Percentiles rank a stretch among this genome's conserved stretches.
Conservation (phyloP, 169 alveolate species). For the Plasmodium knowlesi region DNA sequence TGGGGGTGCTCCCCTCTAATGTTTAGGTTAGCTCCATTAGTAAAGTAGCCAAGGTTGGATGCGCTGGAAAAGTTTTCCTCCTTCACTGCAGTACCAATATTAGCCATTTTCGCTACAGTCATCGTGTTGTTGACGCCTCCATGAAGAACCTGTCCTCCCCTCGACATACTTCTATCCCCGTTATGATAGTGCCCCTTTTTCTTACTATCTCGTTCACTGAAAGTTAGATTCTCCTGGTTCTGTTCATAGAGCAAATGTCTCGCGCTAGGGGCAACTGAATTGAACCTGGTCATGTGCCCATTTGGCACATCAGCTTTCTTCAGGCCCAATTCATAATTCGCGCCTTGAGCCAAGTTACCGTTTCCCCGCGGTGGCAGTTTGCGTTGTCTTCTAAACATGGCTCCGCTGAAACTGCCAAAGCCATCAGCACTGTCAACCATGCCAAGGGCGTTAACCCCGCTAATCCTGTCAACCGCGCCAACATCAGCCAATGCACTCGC, state of each 20-base stretch:
- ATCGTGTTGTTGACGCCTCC: not conserved
- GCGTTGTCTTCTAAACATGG: not conserved
- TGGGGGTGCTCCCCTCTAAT: not conserved
- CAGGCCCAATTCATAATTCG: not conserved
- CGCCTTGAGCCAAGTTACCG: not conserved
- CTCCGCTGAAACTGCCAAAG: not conserved
- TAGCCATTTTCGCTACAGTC: not conserved
- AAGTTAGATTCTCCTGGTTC: not conserved
- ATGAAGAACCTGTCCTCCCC: not conserved
- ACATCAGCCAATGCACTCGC: not conserved
- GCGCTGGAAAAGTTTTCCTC: not conserved
- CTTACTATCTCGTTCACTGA: not conserved
- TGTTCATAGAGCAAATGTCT: slow-evolving; percentile 11
- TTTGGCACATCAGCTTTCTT: not conserved
- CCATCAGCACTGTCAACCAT: not conserved
- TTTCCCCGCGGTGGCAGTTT: not conserved
- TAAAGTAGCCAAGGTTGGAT: not conserved
- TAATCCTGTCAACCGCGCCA: not conserved
- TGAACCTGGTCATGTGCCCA: not conserved
- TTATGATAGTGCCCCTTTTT: not conserved
- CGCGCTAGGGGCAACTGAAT: not conserved
- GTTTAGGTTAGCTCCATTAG: not conserved
- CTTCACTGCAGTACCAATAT: not conserved
- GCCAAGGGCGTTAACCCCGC: not conserved
- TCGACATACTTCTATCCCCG: not conserved